Percentiles rank a stretch among this genome's conserved stretches.
Conservation (phyloP, 495 filamentous ascomycete species). For the Podospora bellae-mahoneyi region DNA sequence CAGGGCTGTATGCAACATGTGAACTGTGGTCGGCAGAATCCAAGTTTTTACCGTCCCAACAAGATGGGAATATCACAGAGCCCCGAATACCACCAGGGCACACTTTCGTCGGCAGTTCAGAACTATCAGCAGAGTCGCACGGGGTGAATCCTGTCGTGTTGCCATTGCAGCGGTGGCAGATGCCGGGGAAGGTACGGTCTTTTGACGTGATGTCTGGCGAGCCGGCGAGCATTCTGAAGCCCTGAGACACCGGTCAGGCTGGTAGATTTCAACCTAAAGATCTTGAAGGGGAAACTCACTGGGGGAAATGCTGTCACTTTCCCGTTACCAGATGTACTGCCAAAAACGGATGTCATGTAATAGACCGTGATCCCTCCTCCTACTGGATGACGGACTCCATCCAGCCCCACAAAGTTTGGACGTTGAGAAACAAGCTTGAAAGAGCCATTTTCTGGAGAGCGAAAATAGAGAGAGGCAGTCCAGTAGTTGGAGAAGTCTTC, state of each 20-base stretch:
- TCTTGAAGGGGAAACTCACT: constrained; percentile 17
- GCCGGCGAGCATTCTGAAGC: constrained; percentile 44
- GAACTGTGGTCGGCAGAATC: constrained; percentile 52
- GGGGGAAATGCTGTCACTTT: constrained; percentile 37
- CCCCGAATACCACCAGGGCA: constrained; percentile 28
- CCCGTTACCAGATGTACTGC: constrained; percentile 22
- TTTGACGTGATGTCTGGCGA: constrained; percentile 32
- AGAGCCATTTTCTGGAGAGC: constrained; percentile 36
- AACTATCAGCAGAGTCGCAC: neutral
- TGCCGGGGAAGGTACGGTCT: constrained; percentile 29
- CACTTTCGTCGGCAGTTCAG: neutral
- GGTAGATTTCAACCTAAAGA: neutral
- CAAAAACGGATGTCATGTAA: constrained; percentile 34
- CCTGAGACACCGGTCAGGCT: constrained; percentile 19
- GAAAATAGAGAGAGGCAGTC: constrained; percentile 45
- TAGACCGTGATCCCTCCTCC: constrained; percentile 44
- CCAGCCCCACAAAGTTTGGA: constrained; percentile 30
- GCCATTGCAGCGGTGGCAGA: constrained; percentile 11
- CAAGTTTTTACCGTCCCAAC: constrained; percentile 66
- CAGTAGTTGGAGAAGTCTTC: constrained; percentile 47
- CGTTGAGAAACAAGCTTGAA: constrained; percentile 41
- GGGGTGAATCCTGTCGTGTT: neutral
- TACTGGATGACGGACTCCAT: constrained; percentile 38
- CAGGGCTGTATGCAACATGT: constrained; percentile 57
- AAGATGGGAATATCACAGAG: constrained; percentile 35